Evolutionary conservation across 2,329 filamentous ascomycete genomes (phyloP).

Genomic region (Neospermospora avenae): DNA sequence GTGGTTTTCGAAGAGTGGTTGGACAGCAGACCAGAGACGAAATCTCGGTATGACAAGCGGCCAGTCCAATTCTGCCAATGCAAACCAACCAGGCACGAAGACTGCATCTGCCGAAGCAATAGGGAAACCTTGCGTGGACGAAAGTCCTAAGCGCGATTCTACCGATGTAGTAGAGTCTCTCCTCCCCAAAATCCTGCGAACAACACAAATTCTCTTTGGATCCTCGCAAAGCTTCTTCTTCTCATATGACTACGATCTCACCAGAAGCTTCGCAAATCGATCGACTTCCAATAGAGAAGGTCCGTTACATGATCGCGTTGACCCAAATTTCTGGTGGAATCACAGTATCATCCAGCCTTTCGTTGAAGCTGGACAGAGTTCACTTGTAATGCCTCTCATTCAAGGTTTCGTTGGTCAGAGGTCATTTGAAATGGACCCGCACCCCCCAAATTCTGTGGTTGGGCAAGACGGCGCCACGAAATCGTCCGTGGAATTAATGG

Average conservation of each 20-base stretch:
- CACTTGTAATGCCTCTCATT: conserved; percentile 75
- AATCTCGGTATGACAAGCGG: conserved; percentile 63
- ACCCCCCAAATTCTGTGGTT: conserved; percentile 44
- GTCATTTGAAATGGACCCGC: conserved; percentile 68
- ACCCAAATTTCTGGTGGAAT: conserved; percentile 91
- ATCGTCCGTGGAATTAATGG: conserved; percentile 41
- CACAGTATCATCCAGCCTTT: conserved; percentile 70
- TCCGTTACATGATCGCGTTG: conserved; percentile 69
- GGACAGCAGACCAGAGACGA: conserved; percentile 68
- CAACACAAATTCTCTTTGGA: conserved; percentile 79
- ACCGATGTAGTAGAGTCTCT: conserved; percentile 40
- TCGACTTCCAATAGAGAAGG: conserved; percentile 44
- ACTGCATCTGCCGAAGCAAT: conserved; percentile 24
- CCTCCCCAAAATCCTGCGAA: conserved; percentile 80
- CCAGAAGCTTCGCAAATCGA: conserved; percentile 54
- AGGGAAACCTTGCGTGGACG: background rate
- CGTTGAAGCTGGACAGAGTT: conserved; percentile 66
- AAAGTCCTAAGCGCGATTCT: background rate
- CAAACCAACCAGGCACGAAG: conserved; percentile 32
- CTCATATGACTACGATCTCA: conserved; percentile 92
- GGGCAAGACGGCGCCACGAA: conserved; percentile 47
- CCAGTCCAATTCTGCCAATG: conserved; percentile 13
- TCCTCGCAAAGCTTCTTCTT: conserved; percentile 87
- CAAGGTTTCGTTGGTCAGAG: conserved; percentile 93
- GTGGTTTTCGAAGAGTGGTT: conserved; percentile 87